Conservation (phyloP, 345 rosid species). For the Syzygium grande region DNA sequence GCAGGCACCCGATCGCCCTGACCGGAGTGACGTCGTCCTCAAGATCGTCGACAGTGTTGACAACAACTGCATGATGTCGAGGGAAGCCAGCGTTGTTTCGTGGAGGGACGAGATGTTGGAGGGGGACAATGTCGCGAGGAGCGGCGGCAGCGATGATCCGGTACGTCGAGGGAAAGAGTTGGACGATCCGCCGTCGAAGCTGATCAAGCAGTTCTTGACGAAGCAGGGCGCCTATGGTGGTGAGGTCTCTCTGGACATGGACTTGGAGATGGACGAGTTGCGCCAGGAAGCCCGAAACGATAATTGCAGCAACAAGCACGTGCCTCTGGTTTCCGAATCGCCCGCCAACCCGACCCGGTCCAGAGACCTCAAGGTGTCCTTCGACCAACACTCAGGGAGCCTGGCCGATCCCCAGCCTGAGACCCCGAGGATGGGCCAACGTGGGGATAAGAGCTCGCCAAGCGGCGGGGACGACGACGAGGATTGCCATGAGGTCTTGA, state of each 20-base stretch:
- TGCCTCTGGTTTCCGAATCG: constrained; percentile 2
- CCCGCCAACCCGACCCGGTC: not conserved
- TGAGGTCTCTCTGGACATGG: constrained; percentile 71
- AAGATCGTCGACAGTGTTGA: not conserved
- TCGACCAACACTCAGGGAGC: constrained; percentile 13
- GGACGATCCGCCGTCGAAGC: constrained; percentile 25
- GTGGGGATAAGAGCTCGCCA: constrained; percentile 4
- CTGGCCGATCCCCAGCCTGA: not conserved
- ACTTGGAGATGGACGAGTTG: constrained; percentile 52
- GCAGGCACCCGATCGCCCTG: not conserved
- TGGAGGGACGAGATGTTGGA: constrained; percentile 14
- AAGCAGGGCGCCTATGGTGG: constrained; percentile 13
- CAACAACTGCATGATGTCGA: not conserved
- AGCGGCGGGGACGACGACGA: not conserved
- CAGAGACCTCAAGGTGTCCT: constrained; percentile 36
- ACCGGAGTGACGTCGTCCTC: constrained; percentile 1
- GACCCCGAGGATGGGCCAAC: constrained; percentile 9
- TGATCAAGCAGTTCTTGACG: constrained; percentile 21
- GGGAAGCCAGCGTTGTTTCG: constrained; percentile 26
- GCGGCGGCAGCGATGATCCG: not conserved
- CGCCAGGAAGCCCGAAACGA: not conserved
- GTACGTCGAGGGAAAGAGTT: not conserved
- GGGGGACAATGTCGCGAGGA: not conserved
- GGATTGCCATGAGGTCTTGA: constrained; percentile 26
- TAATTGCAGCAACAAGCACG: not conserved